Percentiles rank a stretch among this genome's conserved stretches.
phyloP scores from a whole-genome alignment of 208 protist species.

The Vickermania spadyakhi region DNA sequence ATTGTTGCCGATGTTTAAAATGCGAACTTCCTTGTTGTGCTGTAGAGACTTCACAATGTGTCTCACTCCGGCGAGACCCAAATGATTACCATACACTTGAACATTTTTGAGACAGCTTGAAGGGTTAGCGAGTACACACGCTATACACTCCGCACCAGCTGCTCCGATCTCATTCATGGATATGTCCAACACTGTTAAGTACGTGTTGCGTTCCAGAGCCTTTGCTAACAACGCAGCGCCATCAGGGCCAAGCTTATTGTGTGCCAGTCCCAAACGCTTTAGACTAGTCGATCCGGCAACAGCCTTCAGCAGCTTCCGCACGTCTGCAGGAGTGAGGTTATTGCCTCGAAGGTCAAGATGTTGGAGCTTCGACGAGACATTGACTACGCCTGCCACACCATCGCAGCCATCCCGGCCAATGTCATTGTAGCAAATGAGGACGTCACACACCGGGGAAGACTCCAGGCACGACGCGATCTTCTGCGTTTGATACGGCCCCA shows the following conservation, averaged over 20 bases:
- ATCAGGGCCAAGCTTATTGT: slow-evolving; percentile 79
- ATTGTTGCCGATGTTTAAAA: slow-evolving; percentile 74
- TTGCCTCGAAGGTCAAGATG: slow-evolving; percentile 82
- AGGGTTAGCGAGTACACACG: slow-evolving; percentile 40
- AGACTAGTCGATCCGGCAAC: slow-evolving; percentile 62
- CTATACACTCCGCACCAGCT: slow-evolving; percentile 46
- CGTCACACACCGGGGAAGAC: slow-evolving; percentile 47
- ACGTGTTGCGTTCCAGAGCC: slow-evolving; percentile 76
- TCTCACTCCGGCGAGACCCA: slow-evolving; percentile 36
- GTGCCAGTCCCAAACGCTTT: slow-evolving; percentile 36
- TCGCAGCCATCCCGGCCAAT: slow-evolving; percentile 88
- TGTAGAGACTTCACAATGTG: slow-evolving; percentile 41
- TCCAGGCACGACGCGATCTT: slow-evolving; percentile 58
- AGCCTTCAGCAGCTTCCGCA: slow-evolving; percentile 64
- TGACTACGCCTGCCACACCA: slow-evolving; percentile 66
- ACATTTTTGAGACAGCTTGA: slow-evolving; percentile 34
- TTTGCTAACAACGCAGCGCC: slow-evolving; percentile 50
- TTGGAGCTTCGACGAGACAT: slow-evolving; percentile 49
- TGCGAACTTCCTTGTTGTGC: slow-evolving; percentile 45
- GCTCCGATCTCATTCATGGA: slow-evolving; percentile 81
- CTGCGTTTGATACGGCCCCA: slow-evolving; percentile 42
- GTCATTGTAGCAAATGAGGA: slow-evolving; percentile 81
- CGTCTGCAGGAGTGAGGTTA: slow-evolving; percentile 35
- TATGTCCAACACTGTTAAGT: slow-evolving; percentile 73
- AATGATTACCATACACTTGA: slow-evolving; percentile 73